Percentiles rank a stretch among this genome's conserved stretches.
phyloP scores from a whole-genome alignment of 305 asterid genomes.

The Salvia sclarea region DNA sequence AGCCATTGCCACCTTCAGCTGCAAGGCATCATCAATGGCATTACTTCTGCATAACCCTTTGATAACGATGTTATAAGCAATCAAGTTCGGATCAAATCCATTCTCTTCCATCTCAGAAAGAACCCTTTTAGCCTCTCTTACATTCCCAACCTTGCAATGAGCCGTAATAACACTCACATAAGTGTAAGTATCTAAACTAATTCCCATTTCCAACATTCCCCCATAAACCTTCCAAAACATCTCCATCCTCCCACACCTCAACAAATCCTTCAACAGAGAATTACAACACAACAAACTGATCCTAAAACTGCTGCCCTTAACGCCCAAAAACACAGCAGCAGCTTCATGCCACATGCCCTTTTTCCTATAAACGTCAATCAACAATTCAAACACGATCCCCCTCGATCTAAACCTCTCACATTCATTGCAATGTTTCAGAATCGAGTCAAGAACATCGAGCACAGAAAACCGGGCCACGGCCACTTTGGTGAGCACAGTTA shows the following conservation, averaged over 20 bases:
- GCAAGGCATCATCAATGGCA: slow-evolving; percentile 60
- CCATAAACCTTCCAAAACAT: slow-evolving; percentile 68
- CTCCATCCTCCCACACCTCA: slow-evolving; percentile 57
- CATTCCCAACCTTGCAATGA: slow-evolving; percentile 69
- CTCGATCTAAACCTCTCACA: slow-evolving; percentile 44
- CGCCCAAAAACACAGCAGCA: slow-evolving; percentile 57
- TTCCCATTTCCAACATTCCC: slow-evolving; percentile 56
- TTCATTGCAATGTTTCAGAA: slow-evolving; percentile 42
- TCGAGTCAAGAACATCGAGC: slow-evolving; percentile 48
- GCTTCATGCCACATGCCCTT: slow-evolving; percentile 68
- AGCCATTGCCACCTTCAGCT: slow-evolving; percentile 57
- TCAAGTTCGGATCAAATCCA: slow-evolving; percentile 59
- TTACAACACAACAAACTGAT: slow-evolving; percentile 82
- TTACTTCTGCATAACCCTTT: slow-evolving; percentile 64
- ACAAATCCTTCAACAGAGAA: slow-evolving; percentile 72
- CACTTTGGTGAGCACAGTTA: slow-evolving; percentile 50
- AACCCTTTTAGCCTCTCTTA: slow-evolving; percentile 54
- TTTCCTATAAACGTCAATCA: slow-evolving; percentile 73
- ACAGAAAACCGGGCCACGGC: slow-evolving; percentile 46
- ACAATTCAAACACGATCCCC: slow-evolving; percentile 66
- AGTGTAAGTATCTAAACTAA: slow-evolving; percentile 60
- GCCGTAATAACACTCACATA: slow-evolving; percentile 66
- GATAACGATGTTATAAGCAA: slow-evolving; percentile 66
- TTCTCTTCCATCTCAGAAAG: slow-evolving; percentile 61
- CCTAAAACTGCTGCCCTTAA: slow-evolving; percentile 39